Conservation (phyloP, 495 filamentous ascomycete genomes). For the Penicillium salamii region DNA sequence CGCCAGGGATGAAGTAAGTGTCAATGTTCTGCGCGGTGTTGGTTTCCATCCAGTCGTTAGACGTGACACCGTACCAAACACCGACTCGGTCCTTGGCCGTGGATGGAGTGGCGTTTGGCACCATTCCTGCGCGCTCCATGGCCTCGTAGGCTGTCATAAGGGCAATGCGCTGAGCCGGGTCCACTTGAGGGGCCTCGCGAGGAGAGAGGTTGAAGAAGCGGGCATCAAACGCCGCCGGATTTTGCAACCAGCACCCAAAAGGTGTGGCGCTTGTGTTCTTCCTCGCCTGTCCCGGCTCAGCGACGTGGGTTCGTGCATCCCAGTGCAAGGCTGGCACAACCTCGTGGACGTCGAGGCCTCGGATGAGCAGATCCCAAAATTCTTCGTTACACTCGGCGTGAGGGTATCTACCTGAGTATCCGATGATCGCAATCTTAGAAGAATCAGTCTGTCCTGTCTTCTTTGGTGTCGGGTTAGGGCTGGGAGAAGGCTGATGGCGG, state of each 20-base stretch:
- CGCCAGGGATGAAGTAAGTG: not conserved
- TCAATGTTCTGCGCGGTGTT: not conserved
- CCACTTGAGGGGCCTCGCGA: conserved; percentile 76
- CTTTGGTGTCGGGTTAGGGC: conserved; percentile 4
- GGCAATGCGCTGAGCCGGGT: conserved; percentile 80
- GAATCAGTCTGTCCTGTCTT: conserved; percentile 23
- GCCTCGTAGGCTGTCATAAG: conserved; percentile 81
- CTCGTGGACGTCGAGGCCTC: conserved; percentile 51
- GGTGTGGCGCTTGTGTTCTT: conserved; percentile 70
- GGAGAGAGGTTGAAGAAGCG: conserved; percentile 92
- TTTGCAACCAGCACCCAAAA: conserved; percentile 79
- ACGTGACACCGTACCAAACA: conserved; percentile 62
- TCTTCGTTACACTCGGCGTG: conserved; percentile 57
- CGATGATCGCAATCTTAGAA: conserved; percentile 63
- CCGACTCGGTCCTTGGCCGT: conserved; percentile 75
- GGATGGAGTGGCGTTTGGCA: conserved; percentile 73
- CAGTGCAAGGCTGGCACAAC: conserved; percentile 65
- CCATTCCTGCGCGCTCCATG: conserved; percentile 79
- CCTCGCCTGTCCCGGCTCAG: conserved; percentile 63
- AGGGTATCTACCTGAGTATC: conserved; percentile 69
- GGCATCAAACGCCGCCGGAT: conserved; percentile 76
- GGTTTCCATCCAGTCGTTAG: not conserved
- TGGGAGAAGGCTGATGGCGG: conserved; percentile 10
- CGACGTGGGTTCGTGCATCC: conserved; percentile 67
- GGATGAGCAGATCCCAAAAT: conserved; percentile 65